Conservation (phyloP, 208 protist species). For the Blechomonas ayalai region DNA sequence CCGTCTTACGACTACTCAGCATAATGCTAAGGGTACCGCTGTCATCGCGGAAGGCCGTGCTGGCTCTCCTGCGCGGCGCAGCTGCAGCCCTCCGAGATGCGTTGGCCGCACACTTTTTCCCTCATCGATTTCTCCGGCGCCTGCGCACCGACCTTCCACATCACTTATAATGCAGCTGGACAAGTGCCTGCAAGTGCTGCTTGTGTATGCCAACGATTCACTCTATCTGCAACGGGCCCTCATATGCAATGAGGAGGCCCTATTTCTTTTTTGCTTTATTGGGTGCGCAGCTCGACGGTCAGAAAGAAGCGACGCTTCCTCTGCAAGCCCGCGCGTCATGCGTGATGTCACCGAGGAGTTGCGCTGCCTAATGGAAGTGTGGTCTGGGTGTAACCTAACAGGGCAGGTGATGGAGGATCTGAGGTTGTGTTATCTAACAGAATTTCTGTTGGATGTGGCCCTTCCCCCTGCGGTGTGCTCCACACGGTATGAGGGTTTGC, state of each 20-base stretch:
- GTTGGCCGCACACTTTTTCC: slow-evolving; percentile 4
- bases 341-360: slow-evolving; percentile 47
- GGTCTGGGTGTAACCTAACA: slow-evolving; percentile 25
- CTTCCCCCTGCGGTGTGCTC: slow-evolving; percentile 86
- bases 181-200: slow-evolving; percentile 54
- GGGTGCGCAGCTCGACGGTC: slow-evolving; percentile 38
- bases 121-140: slow-evolving; percentile 21
- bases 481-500: slow-evolving; percentile 70
- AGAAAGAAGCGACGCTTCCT: slow-evolving; percentile 12
- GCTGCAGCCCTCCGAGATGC: slow-evolving; percentile 4
- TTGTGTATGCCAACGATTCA: slow-evolving; percentile 81
- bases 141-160: slow-evolving; percentile 22
- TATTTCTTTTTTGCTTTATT: slow-evolving; percentile 63
- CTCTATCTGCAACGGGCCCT: slow-evolving; percentile 42
- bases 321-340: slow-evolving; percentile 26
- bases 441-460: slow-evolving; percentile 84
- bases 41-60: not conserved
- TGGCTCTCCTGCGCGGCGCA: not conserved
- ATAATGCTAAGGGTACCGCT: not conserved
- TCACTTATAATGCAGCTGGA: slow-evolving; percentile 41
- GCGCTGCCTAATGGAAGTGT: slow-evolving; percentile 19
- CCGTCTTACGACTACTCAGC: no score
- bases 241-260: slow-evolving; percentile 25
- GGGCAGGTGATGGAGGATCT: slow-evolving; percentile 30
- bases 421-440: slow-evolving; percentile 66